Percentiles rank a stretch among this genome's conserved stretches.
Conservation (phyloP, 1,139 yeast genomes). For the Pichia sp. region DNA sequence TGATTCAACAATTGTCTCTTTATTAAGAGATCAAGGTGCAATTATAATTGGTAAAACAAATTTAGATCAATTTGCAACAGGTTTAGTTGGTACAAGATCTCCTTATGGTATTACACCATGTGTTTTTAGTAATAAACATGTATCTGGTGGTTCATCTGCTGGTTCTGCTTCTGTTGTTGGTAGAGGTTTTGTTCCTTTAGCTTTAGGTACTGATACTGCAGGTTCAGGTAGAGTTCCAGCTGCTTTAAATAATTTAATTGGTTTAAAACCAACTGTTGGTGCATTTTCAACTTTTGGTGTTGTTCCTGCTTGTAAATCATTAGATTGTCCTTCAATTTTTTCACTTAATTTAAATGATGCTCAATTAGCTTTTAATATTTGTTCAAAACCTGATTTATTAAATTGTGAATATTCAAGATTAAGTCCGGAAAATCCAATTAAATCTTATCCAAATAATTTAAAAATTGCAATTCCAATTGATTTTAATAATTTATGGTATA, state of each 20-base stretch:
- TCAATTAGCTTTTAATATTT: slow-evolving; percentile 60
- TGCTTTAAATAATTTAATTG: slow-evolving; percentile 84
- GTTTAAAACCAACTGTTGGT: slow-evolving; percentile 90
- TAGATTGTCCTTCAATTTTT: slow-evolving; percentile 88
- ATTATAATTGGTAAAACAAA: slow-evolving; percentile 89
- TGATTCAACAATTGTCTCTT: slow-evolving; percentile 69
- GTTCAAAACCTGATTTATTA: slow-evolving; percentile 68
- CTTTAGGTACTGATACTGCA: slow-evolving; percentile 97
- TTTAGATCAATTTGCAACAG: slow-evolving; percentile 94
- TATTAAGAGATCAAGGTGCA: slow-evolving; percentile 79
- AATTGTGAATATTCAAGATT: slow-evolving; percentile 75
- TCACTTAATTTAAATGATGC: slow-evolving; percentile 77
- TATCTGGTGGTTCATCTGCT: slow-evolving; percentile 91
- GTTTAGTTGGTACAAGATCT: slow-evolving; percentile 88
- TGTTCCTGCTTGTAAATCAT: slow-evolving; percentile 94
- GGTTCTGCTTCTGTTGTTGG: slow-evolving; percentile 94
- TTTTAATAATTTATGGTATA: slow-evolving; percentile 60
- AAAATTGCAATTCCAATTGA: slow-evolving; percentile 66
- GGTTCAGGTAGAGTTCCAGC: slow-evolving; percentile 98
- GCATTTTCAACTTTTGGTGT: slow-evolving; percentile 80
- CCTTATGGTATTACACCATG: slow-evolving; percentile 88
- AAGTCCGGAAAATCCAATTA: slow-evolving; percentile 60
- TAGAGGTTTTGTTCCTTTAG: slow-evolving; percentile 78
- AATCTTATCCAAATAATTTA: slow-evolving; percentile 48
- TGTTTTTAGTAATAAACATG: slow-evolving; percentile 69